Conservation (phyloP, 2,329 filamentous ascomycete species). For the Knufia fluminis region DNA sequence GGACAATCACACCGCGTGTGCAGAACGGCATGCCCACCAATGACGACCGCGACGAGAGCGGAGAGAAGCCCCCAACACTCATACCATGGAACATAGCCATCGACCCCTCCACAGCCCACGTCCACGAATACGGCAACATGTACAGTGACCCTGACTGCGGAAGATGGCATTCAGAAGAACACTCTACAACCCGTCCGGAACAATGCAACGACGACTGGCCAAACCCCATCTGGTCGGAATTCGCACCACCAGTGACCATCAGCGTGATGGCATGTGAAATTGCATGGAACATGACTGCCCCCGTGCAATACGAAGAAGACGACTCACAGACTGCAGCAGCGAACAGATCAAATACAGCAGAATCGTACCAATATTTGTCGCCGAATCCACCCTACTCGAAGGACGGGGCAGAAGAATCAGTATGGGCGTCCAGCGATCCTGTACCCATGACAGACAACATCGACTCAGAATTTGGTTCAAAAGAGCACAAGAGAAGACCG, state of each 20-base stretch:
- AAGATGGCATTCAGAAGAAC: background rate
- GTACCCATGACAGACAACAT: background rate
- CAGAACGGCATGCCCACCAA: slow-evolving; percentile 21
- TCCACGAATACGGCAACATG: slow-evolving; percentile 24
- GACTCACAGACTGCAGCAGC: background rate
- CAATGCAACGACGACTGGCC: slow-evolving; percentile 14
- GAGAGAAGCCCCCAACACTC: slow-evolving; percentile 10
- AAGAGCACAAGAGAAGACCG: background rate
- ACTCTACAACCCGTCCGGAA: slow-evolving; percentile 2
- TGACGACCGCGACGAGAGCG: background rate
- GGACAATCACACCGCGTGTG: slow-evolving; percentile 28
- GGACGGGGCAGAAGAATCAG: background rate
- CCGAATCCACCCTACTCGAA: background rate
- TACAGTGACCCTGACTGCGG: slow-evolving; percentile 8
- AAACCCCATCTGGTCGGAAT: slow-evolving; percentile 26
- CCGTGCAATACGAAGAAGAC: slow-evolving; percentile 3
- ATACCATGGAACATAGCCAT: slow-evolving; percentile 27
- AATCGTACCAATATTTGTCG: background rate
- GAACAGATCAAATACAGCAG: background rate
- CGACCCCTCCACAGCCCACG: slow-evolving; percentile 29
- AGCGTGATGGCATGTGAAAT: slow-evolving; percentile 33
- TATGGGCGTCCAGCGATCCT: background rate
- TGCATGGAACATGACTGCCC: slow-evolving; percentile 27
- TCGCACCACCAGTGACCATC: slow-evolving; percentile 30
- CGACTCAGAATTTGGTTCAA: background rate